These are phyloP conservation scores for Tritrichomonas musculus DNA, from an alignment of 208 protist species.

Conservation along the genomic window DNA sequence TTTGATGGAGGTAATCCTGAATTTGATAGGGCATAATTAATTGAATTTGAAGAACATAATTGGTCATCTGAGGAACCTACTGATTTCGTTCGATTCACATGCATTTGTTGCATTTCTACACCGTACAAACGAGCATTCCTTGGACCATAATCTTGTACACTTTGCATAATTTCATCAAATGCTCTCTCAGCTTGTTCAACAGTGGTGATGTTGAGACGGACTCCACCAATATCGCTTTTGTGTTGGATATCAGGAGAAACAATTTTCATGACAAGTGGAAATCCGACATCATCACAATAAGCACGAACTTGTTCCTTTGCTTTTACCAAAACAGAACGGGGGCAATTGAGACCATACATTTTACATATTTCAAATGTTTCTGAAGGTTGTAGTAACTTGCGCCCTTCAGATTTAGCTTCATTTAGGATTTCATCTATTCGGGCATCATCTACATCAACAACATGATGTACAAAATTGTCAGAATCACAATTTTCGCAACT, in stretches of 20 bases:
- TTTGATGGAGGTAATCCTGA: no score
- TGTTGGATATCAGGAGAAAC: background rate
- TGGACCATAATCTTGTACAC: background rate
- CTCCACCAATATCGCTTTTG: background rate
- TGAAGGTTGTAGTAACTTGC: background rate
- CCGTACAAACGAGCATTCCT: background rate
- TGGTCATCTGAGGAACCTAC: no score
- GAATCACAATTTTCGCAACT: background rate
- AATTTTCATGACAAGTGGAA: background rate
- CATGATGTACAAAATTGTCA: background rate
- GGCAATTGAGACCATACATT: background rate
- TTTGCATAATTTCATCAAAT: background rate
- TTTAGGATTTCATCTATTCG: background rate
- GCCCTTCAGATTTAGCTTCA: background rate
- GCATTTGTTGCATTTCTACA: background rate
- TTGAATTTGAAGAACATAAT: no score
- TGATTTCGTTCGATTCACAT: background rate
- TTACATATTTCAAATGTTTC: background rate
- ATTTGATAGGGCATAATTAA: no score
- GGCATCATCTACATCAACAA: background rate
- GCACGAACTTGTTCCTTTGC: background rate
- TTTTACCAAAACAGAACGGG: background rate
- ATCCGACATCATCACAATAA: background rate
- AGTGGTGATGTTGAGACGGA: background rate
- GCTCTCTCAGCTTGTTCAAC: background rate